Evolutionary conservation across 371 early-diverging fungal genomes (phyloP).

Genomic region (Haplosporangium sp.): DNA sequence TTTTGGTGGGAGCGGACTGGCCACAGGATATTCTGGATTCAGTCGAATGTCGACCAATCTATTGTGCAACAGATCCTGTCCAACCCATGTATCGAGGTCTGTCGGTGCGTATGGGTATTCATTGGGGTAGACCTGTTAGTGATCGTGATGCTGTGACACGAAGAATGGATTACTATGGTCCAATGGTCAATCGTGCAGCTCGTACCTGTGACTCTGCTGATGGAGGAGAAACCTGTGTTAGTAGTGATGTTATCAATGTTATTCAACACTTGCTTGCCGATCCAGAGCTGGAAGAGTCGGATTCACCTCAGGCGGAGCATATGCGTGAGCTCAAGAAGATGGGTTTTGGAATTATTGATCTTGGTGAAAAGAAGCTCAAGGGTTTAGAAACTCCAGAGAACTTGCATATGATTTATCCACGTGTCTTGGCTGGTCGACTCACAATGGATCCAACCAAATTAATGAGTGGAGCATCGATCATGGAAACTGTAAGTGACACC

Average conservation of each 20-base stretch:
- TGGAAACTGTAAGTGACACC: slow-evolving; percentile 53
- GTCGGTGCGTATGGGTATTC: slow-evolving; percentile 96
- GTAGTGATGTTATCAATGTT: slow-evolving; percentile 73
- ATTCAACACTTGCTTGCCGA: slow-evolving; percentile 60
- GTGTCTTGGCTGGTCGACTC: slow-evolving; percentile 28
- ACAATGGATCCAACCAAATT: slow-evolving; percentile 33
- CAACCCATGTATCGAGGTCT: slow-evolving; percentile 88
- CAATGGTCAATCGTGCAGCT: slow-evolving; percentile 92
- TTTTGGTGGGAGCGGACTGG: slow-evolving; percentile 91
- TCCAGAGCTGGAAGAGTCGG: slow-evolving; percentile 29
- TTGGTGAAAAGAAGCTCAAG: slow-evolving; percentile 88
- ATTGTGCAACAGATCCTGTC: slow-evolving; percentile 58
- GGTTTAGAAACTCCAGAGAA: slow-evolving; percentile 92
- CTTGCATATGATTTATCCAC: slow-evolving; percentile 79
- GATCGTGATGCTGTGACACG: slow-evolving; percentile 92
- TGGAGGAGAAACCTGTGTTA: slow-evolving; percentile 91
- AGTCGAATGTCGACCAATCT: slow-evolving; percentile 84
- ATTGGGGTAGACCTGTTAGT: slow-evolving; percentile 91
- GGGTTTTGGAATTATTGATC: slow-evolving; percentile 76
- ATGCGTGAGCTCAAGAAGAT: slow-evolving; percentile 68
- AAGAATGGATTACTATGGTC: slow-evolving; percentile 97
- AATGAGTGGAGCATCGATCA: slow-evolving; percentile 58
- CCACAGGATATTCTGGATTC: slow-evolving; percentile 89
- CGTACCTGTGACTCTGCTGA: slow-evolving; percentile 91
- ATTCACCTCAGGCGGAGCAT: slow-evolving; percentile 48